Percentiles rank a stretch among this genome's conserved stretches.
phyloP scores from a whole-genome alignment of 306 rosid species.

The Fagus sylvatica region DNA sequence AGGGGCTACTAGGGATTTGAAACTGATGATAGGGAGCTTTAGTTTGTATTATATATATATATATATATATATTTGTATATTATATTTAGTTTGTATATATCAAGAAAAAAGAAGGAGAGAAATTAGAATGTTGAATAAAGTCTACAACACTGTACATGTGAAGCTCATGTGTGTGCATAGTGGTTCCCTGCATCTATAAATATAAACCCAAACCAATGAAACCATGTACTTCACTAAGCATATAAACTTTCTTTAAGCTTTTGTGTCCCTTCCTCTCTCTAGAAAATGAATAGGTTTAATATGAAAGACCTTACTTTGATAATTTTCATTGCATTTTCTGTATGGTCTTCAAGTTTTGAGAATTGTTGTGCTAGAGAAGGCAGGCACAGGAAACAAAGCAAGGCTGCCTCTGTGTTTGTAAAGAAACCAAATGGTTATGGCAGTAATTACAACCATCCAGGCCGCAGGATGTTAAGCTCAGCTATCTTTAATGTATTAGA shows the following conservation, averaged over 20 bases:
- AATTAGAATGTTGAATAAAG: no score
- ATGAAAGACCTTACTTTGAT: conserved; percentile 30
- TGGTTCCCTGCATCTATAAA: conserved; percentile 36
- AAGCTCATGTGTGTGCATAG: conserved; percentile 58
- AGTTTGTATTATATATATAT: no score
- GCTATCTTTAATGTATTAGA: conserved; percentile 57
- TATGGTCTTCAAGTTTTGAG: conserved; percentile 34
- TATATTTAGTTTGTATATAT: no score
- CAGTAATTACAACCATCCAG: not conserved
- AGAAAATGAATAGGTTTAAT: conserved; percentile 33
- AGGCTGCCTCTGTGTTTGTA: conserved; percentile 10
- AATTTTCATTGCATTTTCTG: conserved; percentile 26
- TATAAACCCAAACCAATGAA: conserved; percentile 17
- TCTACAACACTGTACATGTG: no score
- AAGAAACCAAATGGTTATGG: not conserved
- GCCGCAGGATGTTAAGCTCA: conserved; percentile 4
- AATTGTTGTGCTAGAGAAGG: conserved; percentile 43
- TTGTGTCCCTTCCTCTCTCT: not conserved
- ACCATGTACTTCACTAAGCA: not conserved
- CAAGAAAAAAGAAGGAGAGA: no score
- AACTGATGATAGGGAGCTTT: no score
- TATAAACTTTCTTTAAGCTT: conserved; percentile 12
- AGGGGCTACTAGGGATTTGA: no score
- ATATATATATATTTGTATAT: no score
- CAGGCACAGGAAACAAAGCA: conserved; percentile 41